Conservation (phyloP, 225 moss, liverwort and hornwort genomes). For the Anthoceros angustus region DNA sequence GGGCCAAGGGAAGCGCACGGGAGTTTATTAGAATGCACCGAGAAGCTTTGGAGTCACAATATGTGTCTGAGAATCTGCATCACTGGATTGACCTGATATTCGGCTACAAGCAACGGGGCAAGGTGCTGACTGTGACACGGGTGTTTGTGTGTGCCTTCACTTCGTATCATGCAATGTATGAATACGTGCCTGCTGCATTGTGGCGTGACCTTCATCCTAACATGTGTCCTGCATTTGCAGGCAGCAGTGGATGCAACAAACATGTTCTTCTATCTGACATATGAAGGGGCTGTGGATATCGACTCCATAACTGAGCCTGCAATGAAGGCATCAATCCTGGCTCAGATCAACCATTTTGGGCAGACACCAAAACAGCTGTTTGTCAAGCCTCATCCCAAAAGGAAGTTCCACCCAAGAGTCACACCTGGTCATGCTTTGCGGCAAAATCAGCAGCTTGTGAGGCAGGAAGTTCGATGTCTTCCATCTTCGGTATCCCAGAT, state of each 20-base stretch:
- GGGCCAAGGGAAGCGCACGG: conserved; percentile 95
- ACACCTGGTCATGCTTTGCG: conserved; percentile 39
- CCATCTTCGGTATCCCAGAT: conserved; percentile 70
- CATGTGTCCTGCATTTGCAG: conserved; percentile 21
- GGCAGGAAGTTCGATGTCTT: conserved; percentile 67
- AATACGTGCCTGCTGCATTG: conserved; percentile 8
- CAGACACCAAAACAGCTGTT: conserved; percentile 94
- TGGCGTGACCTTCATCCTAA: background rate
- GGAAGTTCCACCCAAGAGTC: conserved; percentile 62
- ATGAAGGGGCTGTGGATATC: conserved; percentile 95
- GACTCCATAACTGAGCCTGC: conserved; percentile 73
- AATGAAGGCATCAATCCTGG: conserved; percentile 93
- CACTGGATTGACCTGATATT: conserved; percentile 99
- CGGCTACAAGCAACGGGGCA: conserved; percentile 83
- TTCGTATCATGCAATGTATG: background rate
- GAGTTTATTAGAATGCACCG: conserved; percentile 93
- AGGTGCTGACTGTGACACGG: conserved; percentile 25
- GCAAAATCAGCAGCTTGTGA: conserved; percentile 43
- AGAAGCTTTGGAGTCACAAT: conserved; percentile 94
- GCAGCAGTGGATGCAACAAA: conserved; percentile 96
- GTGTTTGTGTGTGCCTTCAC: background rate
- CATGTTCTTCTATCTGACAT: conserved; percentile 93
- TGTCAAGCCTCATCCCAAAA: conserved; percentile 74
- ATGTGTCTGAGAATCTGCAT: conserved; percentile 94
- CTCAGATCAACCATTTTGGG: conserved; percentile 98